A percentile compares a stretch with the other conserved stretches of the same genome.
phyloP scores from a whole-genome alignment of 2,329 filamentous ascomycete species.

The Emmonsiellopsis sp. region DNA sequence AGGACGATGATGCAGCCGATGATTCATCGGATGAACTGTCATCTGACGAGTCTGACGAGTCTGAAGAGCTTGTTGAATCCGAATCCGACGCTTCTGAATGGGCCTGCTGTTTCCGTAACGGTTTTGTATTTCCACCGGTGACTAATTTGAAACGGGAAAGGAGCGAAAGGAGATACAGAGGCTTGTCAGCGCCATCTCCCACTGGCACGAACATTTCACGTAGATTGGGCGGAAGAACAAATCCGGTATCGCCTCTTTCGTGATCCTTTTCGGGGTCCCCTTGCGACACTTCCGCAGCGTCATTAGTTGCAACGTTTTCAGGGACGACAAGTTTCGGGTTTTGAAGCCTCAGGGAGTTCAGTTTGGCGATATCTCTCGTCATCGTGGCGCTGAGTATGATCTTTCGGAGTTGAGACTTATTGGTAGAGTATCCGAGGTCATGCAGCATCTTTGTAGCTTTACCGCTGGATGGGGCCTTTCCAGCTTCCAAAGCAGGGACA shows the following conservation, averaged over 20 bases:
- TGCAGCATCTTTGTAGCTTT: slow-evolving; percentile 23
- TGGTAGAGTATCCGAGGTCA: slow-evolving; percentile 28
- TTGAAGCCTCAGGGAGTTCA: slow-evolving; percentile 63
- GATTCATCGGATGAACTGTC: slow-evolving; percentile 24
- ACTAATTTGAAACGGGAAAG: slow-evolving; percentile 29
- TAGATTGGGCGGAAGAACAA: slow-evolving; percentile 55
- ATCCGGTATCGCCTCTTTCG: slow-evolving; percentile 36
- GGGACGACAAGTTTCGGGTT: slow-evolving; percentile 70
- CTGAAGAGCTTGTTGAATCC: slow-evolving; percentile 25
- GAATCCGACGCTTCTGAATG: slow-evolving; percentile 2
- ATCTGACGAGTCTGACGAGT: slow-evolving; percentile 19
- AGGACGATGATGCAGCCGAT: slow-evolving; percentile 14
- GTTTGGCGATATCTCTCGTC: slow-evolving; percentile 73
- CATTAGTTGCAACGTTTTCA: slow-evolving; percentile 42
- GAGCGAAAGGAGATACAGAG: slow-evolving; percentile 74
- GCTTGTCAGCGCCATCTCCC: slow-evolving; percentile 62
- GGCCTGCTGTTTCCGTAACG: not conserved
- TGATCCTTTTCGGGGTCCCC: slow-evolving; percentile 25
- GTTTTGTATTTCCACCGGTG: slow-evolving; percentile 2
- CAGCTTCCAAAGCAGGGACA: slow-evolving; percentile 47
- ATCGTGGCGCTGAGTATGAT: slow-evolving; percentile 86
- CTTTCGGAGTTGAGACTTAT: slow-evolving; percentile 54
- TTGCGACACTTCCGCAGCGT: slow-evolving; percentile 5
- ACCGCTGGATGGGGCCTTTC: slow-evolving; percentile 36
- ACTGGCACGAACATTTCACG: slow-evolving; percentile 60